Evolutionary conservation across 331 rosid genomes (phyloP).

Genomic region (Pyrus hybrid): DNA sequence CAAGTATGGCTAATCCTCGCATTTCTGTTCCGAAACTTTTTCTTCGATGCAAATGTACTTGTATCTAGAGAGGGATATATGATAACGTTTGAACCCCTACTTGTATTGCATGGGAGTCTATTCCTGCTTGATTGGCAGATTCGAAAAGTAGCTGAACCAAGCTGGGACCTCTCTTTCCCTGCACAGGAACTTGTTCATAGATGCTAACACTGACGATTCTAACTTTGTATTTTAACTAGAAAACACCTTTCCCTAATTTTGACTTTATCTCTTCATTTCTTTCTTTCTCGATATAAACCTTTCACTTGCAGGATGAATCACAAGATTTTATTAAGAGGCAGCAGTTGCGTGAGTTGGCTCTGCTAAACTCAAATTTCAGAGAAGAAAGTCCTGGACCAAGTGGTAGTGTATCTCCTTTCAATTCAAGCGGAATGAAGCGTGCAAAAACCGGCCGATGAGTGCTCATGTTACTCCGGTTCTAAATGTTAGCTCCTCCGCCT

Average conservation of each 20-base stretch:
- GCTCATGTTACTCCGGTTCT: slow-evolving; percentile 11
- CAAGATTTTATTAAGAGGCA: slow-evolving; percentile 89
- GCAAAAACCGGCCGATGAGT: slow-evolving; percentile 82
- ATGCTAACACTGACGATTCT: neutral
- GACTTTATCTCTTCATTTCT: slow-evolving; percentile 6
- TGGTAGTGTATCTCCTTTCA: slow-evolving; percentile 88
- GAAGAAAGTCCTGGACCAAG: slow-evolving; percentile 95
- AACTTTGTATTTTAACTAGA: neutral
- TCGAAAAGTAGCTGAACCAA: neutral
- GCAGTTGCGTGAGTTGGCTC: slow-evolving; percentile 79
- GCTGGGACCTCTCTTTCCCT: neutral
- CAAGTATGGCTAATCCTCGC: neutral
- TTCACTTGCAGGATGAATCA: slow-evolving; percentile 64
- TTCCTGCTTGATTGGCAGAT: neutral
- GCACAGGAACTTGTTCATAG: slow-evolving; percentile 9
- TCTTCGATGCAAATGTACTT: neutral
- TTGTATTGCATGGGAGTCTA: neutral
- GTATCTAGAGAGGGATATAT: neutral
- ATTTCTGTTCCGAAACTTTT: neutral
- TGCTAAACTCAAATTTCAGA: slow-evolving; percentile 82
- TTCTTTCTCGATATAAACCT: slow-evolving; percentile 13
- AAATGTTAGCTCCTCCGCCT: slow-evolving; percentile 20
- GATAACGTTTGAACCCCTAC: neutral
- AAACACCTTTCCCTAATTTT: neutral
- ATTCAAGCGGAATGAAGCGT: slow-evolving; percentile 91